Evolutionary conservation across 768 basidiomycete species (phyloP).

Genomic region (Rickenella mellea): DNA sequence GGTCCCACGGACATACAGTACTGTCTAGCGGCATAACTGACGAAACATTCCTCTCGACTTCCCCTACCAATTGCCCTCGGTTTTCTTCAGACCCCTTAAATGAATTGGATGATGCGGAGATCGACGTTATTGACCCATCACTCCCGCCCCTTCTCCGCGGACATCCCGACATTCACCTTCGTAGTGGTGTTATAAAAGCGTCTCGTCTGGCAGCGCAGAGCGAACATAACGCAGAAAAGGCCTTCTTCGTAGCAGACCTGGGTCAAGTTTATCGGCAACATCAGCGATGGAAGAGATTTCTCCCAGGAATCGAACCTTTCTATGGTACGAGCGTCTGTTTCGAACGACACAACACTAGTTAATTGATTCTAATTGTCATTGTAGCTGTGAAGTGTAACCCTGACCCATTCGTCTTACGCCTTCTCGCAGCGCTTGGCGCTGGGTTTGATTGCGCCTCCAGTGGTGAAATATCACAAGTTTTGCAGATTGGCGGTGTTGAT

Average conservation of each 20-base stretch:
- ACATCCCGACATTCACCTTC: conserved; percentile 64
- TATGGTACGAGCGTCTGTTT: conserved; percentile 56
- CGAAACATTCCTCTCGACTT: conserved; percentile 11
- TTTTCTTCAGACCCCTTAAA: neutral
- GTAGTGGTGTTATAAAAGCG: conserved; percentile 68
- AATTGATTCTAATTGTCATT: conserved; percentile 13
- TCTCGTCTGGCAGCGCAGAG: conserved; percentile 38
- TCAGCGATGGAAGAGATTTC: conserved; percentile 64
- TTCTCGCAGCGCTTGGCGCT: conserved; percentile 81
- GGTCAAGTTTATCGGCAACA: conserved; percentile 80
- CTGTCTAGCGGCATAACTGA: conserved; percentile 12
- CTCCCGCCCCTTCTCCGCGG: conserved; percentile 62
- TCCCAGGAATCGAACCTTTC: conserved; percentile 87
- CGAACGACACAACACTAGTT: conserved; percentile 6
- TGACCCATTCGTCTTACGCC: conserved; percentile 85
- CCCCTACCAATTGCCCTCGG: conserved; percentile 3
- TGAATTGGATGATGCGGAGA: neutral
- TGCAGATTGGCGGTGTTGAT: conserved; percentile 62
- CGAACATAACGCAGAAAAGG: conserved; percentile 74
- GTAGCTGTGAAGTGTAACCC: conserved; percentile 97
- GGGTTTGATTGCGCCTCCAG: conserved; percentile 98
- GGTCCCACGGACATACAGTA: conserved; percentile 15
- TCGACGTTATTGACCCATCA: conserved; percentile 42
- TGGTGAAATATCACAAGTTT: conserved; percentile 79
- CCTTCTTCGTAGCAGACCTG: conserved; percentile 95